A percentile compares a stretch with the other conserved stretches of the same genome.
Evolutionary conservation across 805 yeast species (phyloP).

Genomic region (Candida hispaniensis): DNA sequence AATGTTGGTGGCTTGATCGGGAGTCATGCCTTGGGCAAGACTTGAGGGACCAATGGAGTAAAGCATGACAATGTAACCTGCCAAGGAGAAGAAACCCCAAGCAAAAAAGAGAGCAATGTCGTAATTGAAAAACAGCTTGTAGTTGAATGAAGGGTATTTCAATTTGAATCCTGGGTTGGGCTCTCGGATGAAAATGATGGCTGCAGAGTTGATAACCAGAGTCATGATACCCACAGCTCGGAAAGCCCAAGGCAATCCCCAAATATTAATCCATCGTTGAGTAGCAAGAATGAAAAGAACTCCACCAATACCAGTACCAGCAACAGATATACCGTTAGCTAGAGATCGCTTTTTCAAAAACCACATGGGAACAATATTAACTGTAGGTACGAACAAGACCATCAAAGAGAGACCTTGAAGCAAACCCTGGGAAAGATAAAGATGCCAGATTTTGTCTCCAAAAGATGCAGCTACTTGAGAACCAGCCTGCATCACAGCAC

Average conservation of each 20-base stretch:
- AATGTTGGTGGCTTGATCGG: conserved; percentile 22
- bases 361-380: conserved; percentile 40
- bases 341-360: conserved; percentile 37
- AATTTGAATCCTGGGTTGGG: conserved; percentile 16
- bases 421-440: conserved; percentile 43
- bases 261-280: conserved; percentile 32
- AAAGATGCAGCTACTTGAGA: conserved; percentile 12
- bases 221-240: conserved; percentile 34
- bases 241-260: conserved; percentile 47
- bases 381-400: conserved; percentile 35
- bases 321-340: conserved; percentile 39
- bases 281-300: conserved; percentile 24
- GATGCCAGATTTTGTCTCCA: conserved; percentile 35
- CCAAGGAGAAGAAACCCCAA: conserved; percentile 15
- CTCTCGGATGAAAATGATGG: conserved; percentile 10
- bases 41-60: conserved; percentile 27
- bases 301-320: conserved; percentile 48
- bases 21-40: conserved; percentile 19
- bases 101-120: conserved; percentile 11
- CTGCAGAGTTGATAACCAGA: conserved; percentile 6
- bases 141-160: conserved; percentile 14
- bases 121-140: conserved; percentile 15
- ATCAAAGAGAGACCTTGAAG: conserved; percentile 41
- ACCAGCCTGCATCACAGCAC: conserved; percentile 13
- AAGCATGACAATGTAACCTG: conserved; percentile 17